Conservation (phyloP, 306 rosid genomes). For the Lupinus albus region DNA sequence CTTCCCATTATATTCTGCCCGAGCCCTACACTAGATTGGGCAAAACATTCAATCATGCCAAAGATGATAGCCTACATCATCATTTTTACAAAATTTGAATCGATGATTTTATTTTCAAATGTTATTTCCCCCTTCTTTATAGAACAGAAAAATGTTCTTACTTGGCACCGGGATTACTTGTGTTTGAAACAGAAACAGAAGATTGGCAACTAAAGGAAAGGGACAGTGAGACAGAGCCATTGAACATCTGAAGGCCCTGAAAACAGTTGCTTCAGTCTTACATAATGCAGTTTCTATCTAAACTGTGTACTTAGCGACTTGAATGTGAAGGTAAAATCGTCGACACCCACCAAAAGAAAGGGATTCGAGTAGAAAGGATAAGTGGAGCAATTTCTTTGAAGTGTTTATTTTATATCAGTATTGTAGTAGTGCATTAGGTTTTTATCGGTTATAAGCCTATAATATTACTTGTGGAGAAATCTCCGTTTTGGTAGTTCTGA, state of each 20-base stretch:
- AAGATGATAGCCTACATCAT: constrained; percentile 8
- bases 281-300: constrained; percentile 45
- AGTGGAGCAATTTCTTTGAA: constrained; percentile 38
- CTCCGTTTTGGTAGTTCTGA: constrained; percentile 59
- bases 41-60: not conserved
- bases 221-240: constrained; percentile 81
- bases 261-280: constrained; percentile 40
- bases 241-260: constrained; percentile 60
- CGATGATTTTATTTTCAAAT: too few species aligned
- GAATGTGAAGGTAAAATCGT: constrained; percentile 50
- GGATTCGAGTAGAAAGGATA: constrained; percentile 39
- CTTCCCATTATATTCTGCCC: constrained; percentile 2
- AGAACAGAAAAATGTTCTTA: constrained; percentile 5
- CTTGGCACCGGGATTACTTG: constrained; percentile 37
- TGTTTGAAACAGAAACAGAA: constrained; percentile 67
- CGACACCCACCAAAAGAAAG: constrained; percentile 43
- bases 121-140: not conserved
- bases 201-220: constrained; percentile 80
- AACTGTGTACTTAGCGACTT: constrained; percentile 38
- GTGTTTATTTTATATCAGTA: constrained; percentile 50
- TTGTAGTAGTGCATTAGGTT: constrained; percentile 53
- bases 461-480: constrained; percentile 49
- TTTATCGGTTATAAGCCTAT: constrained; percentile 36
- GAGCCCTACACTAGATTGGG: constrained; percentile 18
- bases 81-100: too few species aligned